Base-by-base conservation (phyloP, 1,284 basidiomycete genomes). In the Cryptococcus sp. region DNA sequence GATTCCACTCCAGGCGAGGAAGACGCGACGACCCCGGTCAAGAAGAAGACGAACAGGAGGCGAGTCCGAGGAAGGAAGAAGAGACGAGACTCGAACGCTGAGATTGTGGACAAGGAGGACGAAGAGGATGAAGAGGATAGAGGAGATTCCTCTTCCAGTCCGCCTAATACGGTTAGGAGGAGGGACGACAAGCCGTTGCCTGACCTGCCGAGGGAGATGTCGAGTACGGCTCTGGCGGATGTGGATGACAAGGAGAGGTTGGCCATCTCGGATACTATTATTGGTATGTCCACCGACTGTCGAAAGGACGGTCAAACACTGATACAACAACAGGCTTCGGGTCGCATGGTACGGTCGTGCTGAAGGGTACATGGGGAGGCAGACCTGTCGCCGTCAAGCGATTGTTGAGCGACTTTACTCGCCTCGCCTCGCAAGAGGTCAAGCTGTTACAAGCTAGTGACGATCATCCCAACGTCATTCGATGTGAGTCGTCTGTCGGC, bases 401-500 rank as follows among this genome's bases (percentile, higher is more conserved):
- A 0, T 80, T 98, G 12, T 79, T 98, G 23, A 86, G 86, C 60
- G 93, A 97, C 71, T 98, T 97, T 67, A 90, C 95, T 43, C 92
- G 90, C 0, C 82, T 98, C 28, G 93, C 94, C 1, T 82, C 86
- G 9, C 87, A 94, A 49, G 95, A 98, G 76, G 93, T 97, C 22
- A 85, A 83, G 65, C 82, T 98, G 37, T 79, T 98, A 2, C 90
- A 94, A 74, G 93, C 97, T 66, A 89, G 87, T 35, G 95, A 98
- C 74, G 91, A 97, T 68, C 95, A 98, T 64, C 91, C 92, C 4
- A 97, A 98, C 72, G 93, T 98, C 62, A 94, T 98, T 58, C 84
- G 94, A 49, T 94, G 69, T 70, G 43, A 57, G 53, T 65, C 21
- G 31, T 22, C 14, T 5, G n/a, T n/a, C n/a, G n/a, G n/a, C n/a